These are phyloP conservation scores for Copromyces sp. DNA, from an alignment of 495 filamentous ascomycete species.

Conservation along the genomic window DNA sequence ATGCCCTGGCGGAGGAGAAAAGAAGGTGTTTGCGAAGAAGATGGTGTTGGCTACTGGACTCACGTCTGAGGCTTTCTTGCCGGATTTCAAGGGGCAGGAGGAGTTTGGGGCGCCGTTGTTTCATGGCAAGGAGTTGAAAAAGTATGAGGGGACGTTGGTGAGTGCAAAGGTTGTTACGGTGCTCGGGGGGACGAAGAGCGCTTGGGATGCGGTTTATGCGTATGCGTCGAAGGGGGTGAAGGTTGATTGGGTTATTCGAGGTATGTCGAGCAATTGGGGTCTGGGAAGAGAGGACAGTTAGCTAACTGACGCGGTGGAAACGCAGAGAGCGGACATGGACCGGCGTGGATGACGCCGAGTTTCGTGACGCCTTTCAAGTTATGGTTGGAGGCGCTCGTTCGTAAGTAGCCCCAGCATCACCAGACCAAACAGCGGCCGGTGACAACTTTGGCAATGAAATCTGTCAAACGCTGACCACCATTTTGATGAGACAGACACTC, in stretches of 20 bases:
- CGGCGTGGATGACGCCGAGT: conserved; percentile 58
- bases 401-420: conserved; percentile 17
- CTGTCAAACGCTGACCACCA: not conserved
- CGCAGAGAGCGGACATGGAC: conserved; percentile 59
- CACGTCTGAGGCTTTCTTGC: conserved; percentile 29
- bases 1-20: not conserved
- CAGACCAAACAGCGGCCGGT: too few species aligned
- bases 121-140: conserved; percentile 48
- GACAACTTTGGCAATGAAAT: too few species aligned
- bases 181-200: conserved; percentile 65
- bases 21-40: conserved; percentile 17
- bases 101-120: conserved; percentile 45
- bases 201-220: conserved; percentile 65
- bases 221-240: conserved; percentile 53
- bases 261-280: conserved; percentile 10
- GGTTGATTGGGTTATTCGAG: conserved; percentile 71
- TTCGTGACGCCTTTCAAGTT: conserved; percentile 33
- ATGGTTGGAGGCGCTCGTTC: conserved; percentile 50
- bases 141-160: conserved; percentile 16
- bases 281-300: not conserved
- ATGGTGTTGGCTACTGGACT: conserved; percentile 31
- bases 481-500: conserved; percentile 19
- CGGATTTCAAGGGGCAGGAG: conserved; percentile 27
- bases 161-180: conserved; percentile 43
- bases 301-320: not conserved